A percentile compares a stretch with the other conserved stretches of the same genome.
phyloP scores from a whole-genome alignment of 1,284 basidiomycete species.

The Sanghuangporus sanghuang region DNA sequence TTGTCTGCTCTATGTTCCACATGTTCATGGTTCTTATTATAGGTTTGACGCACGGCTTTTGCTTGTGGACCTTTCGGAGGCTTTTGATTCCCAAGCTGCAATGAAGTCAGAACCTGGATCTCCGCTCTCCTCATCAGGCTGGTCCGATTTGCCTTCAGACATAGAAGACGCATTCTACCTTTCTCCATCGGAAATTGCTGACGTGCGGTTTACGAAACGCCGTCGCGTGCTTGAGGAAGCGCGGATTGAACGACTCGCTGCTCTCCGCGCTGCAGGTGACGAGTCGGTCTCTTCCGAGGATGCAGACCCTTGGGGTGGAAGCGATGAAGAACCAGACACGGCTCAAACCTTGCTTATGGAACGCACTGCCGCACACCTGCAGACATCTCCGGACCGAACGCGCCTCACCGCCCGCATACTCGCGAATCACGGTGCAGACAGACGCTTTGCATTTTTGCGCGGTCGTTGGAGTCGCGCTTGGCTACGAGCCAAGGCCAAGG shows the following conservation, averaged over 20 bases:
- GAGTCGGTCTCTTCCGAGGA: constrained; percentile 27
- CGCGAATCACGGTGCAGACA: constrained; percentile 72
- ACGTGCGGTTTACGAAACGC: constrained; percentile 62
- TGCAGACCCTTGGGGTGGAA: constrained; percentile 57
- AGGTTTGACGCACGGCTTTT: constrained; percentile 81
- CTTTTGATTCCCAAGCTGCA: constrained; percentile 18
- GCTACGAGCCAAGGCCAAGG: constrained; percentile 41
- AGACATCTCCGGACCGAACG: constrained; percentile 65
- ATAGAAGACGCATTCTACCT: constrained; percentile 79
- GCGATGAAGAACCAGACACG: constrained; percentile 76
- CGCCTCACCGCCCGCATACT: constrained; percentile 85
- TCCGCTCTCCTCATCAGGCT: constrained; percentile 52
- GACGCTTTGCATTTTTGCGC: constrained; percentile 71
- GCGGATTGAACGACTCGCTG: constrained; percentile 58
- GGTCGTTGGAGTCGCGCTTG: constrained; percentile 69
- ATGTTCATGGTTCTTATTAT: constrained; percentile 19
- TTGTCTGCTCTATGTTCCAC: constrained; percentile 13
- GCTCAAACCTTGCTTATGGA: constrained; percentile 63
- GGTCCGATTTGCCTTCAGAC: constrained; percentile 81
- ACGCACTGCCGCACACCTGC: constrained; percentile 66
- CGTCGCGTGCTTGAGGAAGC: constrained; percentile 53
- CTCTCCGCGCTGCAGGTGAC: constrained; percentile 44
- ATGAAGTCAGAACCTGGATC: constrained; percentile 14
- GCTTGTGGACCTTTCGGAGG: constrained; percentile 42
- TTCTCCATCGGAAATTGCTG: constrained; percentile 57